Conservation (phyloP, 2,329 filamentous ascomycete species). For the Nothomitra cinnamomea region DNA sequence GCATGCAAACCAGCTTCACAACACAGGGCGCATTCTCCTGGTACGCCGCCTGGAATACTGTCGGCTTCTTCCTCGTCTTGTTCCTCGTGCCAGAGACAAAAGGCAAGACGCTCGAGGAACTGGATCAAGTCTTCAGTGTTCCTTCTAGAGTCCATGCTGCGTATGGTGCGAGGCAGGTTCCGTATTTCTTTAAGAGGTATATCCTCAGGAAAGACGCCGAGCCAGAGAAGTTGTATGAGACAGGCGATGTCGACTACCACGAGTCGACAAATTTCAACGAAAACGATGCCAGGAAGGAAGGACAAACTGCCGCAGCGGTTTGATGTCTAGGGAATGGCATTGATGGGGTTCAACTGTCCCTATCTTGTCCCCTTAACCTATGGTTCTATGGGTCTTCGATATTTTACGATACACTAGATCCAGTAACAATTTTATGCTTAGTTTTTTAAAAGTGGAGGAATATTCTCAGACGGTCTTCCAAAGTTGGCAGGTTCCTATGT, state of each 20-base stretch:
- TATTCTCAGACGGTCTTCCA: no score
- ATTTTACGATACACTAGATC: no score
- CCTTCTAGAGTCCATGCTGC: conserved; percentile 27
- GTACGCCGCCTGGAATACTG: conserved; percentile 32
- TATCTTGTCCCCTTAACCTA: no score
- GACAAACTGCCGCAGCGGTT: background rate
- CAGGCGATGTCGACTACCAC: background rate
- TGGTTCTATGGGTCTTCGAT: no score
- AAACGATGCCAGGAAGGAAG: background rate
- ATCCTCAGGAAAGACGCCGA: conserved; percentile 10
- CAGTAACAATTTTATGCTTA: no score
- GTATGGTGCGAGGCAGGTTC: conserved; percentile 15
- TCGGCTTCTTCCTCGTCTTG: conserved; percentile 25
- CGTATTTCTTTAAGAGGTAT: conserved; percentile 11
- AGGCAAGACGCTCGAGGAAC: conserved; percentile 26
- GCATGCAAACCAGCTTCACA: conserved; percentile 27
- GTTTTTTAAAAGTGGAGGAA: no score
- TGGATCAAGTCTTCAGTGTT: conserved; percentile 37
- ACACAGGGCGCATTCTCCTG: conserved; percentile 32
- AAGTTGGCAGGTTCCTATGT: no score
- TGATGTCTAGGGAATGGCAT: no score
- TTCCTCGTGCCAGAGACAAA: conserved; percentile 11
- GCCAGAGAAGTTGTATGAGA: conserved; percentile 8
- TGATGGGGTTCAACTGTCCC: no score
- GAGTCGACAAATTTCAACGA: background rate